Conservation (phyloP, 257 asterid species). For the Catharanthus roseus region DNA sequence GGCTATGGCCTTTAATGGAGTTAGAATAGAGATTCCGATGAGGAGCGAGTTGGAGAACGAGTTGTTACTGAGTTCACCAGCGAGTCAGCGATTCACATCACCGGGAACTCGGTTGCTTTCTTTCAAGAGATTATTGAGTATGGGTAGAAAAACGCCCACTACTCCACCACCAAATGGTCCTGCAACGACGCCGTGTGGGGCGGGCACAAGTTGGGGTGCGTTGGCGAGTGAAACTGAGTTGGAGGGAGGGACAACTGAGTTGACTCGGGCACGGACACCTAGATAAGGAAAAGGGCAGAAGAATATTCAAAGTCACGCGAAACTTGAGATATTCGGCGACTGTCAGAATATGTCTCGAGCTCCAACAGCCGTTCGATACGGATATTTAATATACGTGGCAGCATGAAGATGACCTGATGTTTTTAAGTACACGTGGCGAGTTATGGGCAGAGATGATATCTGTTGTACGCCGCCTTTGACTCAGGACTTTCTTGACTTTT, state of each 20-base stretch:
- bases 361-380: not conserved
- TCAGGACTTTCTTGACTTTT: not conserved
- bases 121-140: slow-evolving; percentile 50
- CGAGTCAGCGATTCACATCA: slow-evolving; percentile 29
- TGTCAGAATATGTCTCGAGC: not conserved
- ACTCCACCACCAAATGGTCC: slow-evolving; percentile 10
- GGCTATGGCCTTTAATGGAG: slow-evolving; percentile 39
- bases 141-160: slow-evolving; percentile 50
- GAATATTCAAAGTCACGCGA: not conserved
- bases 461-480: not conserved
- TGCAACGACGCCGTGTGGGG: slow-evolving; percentile 32
- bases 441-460: not conserved
- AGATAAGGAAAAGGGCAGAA: not conserved
- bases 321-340: not conserved
- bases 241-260: slow-evolving; percentile 26
- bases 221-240: slow-evolving; percentile 31
- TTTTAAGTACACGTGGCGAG: not conserved
- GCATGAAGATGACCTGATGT: not conserved
- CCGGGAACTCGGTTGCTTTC: slow-evolving; percentile 57
- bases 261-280: slow-evolving; percentile 13
- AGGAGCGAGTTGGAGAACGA: slow-evolving; percentile 37
- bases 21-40: slow-evolving; percentile 60
- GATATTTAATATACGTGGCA: not conserved
- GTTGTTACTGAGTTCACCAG: slow-evolving; percentile 39
- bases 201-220: slow-evolving; percentile 25